These are phyloP conservation scores for Guillardia theta DNA, from an alignment of 78 protist species.

Conservation along the genomic window DNA sequence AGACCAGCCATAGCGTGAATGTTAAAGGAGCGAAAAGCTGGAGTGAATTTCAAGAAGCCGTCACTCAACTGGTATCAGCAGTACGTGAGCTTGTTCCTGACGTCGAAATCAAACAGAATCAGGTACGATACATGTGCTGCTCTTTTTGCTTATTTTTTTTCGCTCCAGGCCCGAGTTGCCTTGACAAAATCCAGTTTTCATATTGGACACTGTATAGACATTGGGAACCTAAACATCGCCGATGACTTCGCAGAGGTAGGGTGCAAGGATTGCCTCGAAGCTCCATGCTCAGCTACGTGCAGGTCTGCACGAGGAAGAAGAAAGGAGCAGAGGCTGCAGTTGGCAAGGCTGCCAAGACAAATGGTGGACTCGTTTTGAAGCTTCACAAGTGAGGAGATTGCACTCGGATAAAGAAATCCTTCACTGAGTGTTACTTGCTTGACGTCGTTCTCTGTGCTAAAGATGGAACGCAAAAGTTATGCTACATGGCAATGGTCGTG, in stretches of 20 bases:
- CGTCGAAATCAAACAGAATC: no score
- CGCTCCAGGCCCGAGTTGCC: background rate
- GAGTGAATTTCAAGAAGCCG: background rate
- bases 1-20: background rate
- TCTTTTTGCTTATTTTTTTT: no score
- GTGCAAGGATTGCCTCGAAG: no score
- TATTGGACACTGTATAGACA: background rate
- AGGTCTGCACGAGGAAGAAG: background rate
- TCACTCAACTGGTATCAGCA: background rate
- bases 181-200: background rate
- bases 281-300: no score
- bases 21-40: slow-evolving; percentile 33
- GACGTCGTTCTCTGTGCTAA: background rate
- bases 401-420: background rate
- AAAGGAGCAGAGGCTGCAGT: background rate
- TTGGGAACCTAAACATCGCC: background rate
- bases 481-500: background rate
- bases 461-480: background rate
- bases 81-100: no score
- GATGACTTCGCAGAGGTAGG: background rate
- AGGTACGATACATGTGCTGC: no score
- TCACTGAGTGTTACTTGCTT: background rate
- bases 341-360: background rate
- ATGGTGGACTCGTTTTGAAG: background rate
- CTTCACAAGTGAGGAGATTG: background rate